Evolutionary conservation across 1,284 basidiomycete species (phyloP).

Genomic region (Microbotryum scabiosae): DNA sequence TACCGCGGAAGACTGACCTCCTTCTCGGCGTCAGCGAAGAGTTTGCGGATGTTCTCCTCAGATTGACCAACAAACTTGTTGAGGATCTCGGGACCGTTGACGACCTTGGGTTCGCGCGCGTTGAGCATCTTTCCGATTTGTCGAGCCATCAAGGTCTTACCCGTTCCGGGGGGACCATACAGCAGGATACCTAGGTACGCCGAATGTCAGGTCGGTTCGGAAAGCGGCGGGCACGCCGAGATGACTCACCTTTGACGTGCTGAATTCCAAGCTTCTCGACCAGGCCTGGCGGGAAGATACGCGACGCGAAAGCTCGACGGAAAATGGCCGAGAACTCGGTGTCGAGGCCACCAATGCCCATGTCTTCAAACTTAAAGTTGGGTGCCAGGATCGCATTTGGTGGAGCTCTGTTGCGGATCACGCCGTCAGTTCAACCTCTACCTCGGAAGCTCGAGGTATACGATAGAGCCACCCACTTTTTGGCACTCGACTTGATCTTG

Average conservation of each 20-base stretch:
- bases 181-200: slow-evolving; percentile 67
- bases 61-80: slow-evolving; percentile 96
- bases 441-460: neutral
- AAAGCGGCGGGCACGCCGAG: neutral
- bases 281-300: slow-evolving; percentile 91
- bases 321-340: slow-evolving; percentile 94
- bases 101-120: slow-evolving; percentile 94
- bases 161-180: slow-evolving; percentile 94
- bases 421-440: neutral
- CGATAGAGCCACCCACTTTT: slow-evolving; percentile 50
- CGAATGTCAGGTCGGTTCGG: neutral
- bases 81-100: slow-evolving; percentile 95
- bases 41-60: slow-evolving; percentile 98
- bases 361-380: slow-evolving; percentile 99
- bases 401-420: slow-evolving; percentile 52
- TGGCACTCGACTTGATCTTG: slow-evolving; percentile 86
- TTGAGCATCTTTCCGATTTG: slow-evolving; percentile 99
- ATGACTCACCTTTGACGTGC: slow-evolving; percentile 78
- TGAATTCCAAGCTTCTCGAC: slow-evolving; percentile 98
- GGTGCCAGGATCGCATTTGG: slow-evolving; percentile 93
- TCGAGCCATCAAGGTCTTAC: slow-evolving; percentile 95
- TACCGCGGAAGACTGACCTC: slow-evolving; percentile 53
- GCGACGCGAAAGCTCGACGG: slow-evolving; percentile 94
- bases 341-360: slow-evolving; percentile 98
- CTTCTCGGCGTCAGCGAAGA: slow-evolving; percentile 95